These are phyloP conservation scores for Gastrolobium bilobum DNA, from an alignment of 306 rosid genomes.

Conservation along the genomic window DNA sequence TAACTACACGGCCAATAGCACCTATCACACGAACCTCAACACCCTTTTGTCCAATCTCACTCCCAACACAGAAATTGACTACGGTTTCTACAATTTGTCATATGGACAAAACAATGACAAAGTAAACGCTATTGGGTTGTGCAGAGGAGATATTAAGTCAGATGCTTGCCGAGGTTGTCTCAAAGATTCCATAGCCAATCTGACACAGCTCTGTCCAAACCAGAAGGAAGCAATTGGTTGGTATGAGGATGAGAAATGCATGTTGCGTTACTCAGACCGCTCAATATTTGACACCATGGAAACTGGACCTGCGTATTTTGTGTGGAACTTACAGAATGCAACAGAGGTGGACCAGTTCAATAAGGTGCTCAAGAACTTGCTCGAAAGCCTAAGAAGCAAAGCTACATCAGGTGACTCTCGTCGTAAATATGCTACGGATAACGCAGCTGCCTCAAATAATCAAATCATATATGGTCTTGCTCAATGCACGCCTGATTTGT, in stretches of 20 bases:
- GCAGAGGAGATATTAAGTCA: slow-evolving; percentile 56
- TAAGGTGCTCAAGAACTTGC: background rate
- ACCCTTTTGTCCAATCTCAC: slow-evolving; percentile 43
- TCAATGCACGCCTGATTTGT: slow-evolving; percentile 59
- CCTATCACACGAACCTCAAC: slow-evolving; percentile 53
- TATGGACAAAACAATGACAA: slow-evolving; percentile 39
- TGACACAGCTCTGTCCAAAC: slow-evolving; percentile 47
- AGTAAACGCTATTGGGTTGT: slow-evolving; percentile 48
- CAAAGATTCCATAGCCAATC: slow-evolving; percentile 16
- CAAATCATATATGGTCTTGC: slow-evolving; percentile 45
- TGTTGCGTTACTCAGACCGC: slow-evolving; percentile 54
- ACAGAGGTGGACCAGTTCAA: background rate
- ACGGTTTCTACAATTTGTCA: slow-evolving; percentile 49
- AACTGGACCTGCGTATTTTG: background rate
- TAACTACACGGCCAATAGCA: slow-evolving; percentile 54
- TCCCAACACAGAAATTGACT: background rate
- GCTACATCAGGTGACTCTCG: slow-evolving; percentile 38
- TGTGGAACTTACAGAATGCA: background rate
- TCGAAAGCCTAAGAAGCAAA: background rate
- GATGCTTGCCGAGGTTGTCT: slow-evolving; percentile 54
- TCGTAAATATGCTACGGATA: slow-evolving; percentile 22
- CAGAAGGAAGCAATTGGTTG: slow-evolving; percentile 57
- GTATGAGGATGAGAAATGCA: slow-evolving; percentile 47
- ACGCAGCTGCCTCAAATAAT: background rate
- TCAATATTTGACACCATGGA: slow-evolving; percentile 32